Evolutionary conservation across 768 basidiomycete species (phyloP).

Genomic region (Tulasnella calospora): DNA sequence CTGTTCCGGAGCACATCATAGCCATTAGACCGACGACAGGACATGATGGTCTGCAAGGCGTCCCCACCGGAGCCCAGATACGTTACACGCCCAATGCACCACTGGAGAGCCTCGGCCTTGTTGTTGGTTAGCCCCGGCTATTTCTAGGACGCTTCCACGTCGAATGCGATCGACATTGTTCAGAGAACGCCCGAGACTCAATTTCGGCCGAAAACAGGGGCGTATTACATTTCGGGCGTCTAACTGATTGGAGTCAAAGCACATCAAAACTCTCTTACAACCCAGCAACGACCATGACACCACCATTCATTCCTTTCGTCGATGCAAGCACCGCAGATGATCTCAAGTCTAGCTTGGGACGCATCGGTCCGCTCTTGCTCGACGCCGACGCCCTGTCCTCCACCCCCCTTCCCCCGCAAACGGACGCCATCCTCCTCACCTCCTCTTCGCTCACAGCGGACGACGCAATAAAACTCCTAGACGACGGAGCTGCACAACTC

Average conservation of each 20-base stretch:
- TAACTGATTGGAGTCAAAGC: neutral
- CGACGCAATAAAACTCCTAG: slow-evolving; percentile 59
- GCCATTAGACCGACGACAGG: too few relatives aligned
- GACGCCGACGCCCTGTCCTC: slow-evolving; percentile 39
- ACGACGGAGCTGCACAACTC: slow-evolving; percentile 74
- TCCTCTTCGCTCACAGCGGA: slow-evolving; percentile 47
- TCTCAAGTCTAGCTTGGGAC: slow-evolving; percentile 57
- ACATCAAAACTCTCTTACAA: neutral
- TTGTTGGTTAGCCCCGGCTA: too few relatives aligned
- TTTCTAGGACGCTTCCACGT: too few relatives aligned
- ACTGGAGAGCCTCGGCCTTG: too few relatives aligned
- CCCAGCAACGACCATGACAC: slow-evolving; percentile 8
- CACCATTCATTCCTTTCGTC: slow-evolving; percentile 54
- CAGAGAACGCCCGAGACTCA: too few relatives aligned
- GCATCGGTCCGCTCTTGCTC: slow-evolving; percentile 70
- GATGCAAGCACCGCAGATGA: slow-evolving; percentile 44
- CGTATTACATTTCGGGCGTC: neutral
- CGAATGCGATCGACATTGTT: neutral
- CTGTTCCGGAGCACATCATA: too few relatives aligned
- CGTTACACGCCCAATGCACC: too few relatives aligned
- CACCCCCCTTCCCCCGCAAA: slow-evolving; percentile 36
- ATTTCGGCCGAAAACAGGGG: neutral
- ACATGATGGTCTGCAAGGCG: too few relatives aligned
- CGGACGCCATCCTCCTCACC: slow-evolving; percentile 56
- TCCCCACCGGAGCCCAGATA: too few relatives aligned